Evolutionary conservation across 2,329 filamentous ascomycete genomes (phyloP).

Genomic region (Aspergillus fischeri): DNA sequence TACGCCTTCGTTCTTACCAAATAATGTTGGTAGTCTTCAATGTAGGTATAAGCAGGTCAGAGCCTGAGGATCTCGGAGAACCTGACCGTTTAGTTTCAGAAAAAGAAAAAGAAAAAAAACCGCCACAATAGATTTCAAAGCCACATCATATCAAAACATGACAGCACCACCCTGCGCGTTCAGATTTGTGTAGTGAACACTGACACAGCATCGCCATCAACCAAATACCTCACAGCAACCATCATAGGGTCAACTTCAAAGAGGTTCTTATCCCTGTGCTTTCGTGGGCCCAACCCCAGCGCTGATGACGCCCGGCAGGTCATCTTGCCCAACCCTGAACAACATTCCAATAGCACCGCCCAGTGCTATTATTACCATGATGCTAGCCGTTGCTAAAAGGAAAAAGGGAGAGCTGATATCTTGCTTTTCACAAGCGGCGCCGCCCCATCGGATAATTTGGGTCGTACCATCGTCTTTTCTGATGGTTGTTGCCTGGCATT

Average conservation of each 20-base stretch:
- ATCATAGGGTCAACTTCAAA: not conserved
- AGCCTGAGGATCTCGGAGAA: not conserved
- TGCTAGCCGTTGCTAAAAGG: slow-evolving; percentile 71
- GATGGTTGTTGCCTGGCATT: slow-evolving; percentile 60
- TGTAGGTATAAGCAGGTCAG: not conserved
- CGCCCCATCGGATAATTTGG: slow-evolving; percentile 74
- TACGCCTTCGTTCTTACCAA: not conserved
- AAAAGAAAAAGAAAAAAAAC: too few relatives aligned
- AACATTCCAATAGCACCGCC: slow-evolving; percentile 71
- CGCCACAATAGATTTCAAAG: not conserved
- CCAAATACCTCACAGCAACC: not conserved
- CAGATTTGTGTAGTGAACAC: not conserved
- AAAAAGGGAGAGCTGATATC: slow-evolving; percentile 88
- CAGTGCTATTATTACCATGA: slow-evolving; percentile 65
- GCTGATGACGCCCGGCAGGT: slow-evolving; percentile 90
- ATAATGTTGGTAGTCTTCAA: not conserved
- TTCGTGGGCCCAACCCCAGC: slow-evolving; percentile 78
- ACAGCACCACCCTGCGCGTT: not conserved
- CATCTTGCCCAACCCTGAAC: slow-evolving; percentile 78
- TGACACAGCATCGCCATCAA: not conserved
- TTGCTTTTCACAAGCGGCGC: slow-evolving; percentile 81
- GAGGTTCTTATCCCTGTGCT: slow-evolving; percentile 35
- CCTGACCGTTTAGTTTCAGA: not conserved
- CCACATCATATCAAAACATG: not conserved
- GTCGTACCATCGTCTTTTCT: slow-evolving; percentile 44